phyloP scores from a whole-genome alignment of 1,139 yeast genomes.

The Sugiyamaella pinicola region DNA sequence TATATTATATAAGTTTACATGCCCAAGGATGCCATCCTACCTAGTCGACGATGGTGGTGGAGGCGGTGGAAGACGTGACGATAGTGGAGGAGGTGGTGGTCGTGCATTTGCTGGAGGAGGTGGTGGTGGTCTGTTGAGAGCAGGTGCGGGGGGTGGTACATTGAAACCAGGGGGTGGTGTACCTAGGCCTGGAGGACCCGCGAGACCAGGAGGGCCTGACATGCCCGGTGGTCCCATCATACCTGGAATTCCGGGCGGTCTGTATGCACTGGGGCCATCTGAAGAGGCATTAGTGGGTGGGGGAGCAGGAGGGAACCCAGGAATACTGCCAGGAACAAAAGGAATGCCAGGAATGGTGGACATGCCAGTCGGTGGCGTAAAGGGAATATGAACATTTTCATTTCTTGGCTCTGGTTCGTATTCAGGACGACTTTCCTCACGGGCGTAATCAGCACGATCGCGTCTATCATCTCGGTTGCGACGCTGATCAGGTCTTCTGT shows the following conservation, averaged over 20 bases:
- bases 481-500: conserved; percentile 25
- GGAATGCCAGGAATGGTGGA: conserved; percentile 24
- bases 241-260: conserved; percentile 32
- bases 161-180: too few relatives aligned
- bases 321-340: conserved; percentile 12
- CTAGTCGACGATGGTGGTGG: conserved; percentile 26
- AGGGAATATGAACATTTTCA: conserved; percentile 8
- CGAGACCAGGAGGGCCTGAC: conserved; percentile 32
- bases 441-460: conserved; percentile 20
- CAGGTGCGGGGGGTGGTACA: conserved; percentile 27
- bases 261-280: conserved; percentile 20
- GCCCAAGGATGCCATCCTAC: too few relatives aligned
- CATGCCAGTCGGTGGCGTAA: conserved; percentile 19
- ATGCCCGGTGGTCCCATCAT: conserved; percentile 32
- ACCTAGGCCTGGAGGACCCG: conserved; percentile 30
- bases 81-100: conserved; percentile 23
- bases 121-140: conserved; percentile 19
- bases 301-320: conserved; percentile 20
- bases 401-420: conserved; percentile 12
- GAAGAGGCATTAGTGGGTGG: conserved; percentile 18
- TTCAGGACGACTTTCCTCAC: conserved; percentile 22
- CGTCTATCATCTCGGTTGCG: conserved; percentile 25
- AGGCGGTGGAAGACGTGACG: conserved; percentile 19
- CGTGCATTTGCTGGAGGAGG: conserved; percentile 24
- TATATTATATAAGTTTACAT: conserved; percentile 4